Evolutionary conservation across 2,329 filamentous ascomycete genomes (phyloP), one percentile per base, ranked within the genome.

Genomic region (Sporothrix protearum): DNA sequence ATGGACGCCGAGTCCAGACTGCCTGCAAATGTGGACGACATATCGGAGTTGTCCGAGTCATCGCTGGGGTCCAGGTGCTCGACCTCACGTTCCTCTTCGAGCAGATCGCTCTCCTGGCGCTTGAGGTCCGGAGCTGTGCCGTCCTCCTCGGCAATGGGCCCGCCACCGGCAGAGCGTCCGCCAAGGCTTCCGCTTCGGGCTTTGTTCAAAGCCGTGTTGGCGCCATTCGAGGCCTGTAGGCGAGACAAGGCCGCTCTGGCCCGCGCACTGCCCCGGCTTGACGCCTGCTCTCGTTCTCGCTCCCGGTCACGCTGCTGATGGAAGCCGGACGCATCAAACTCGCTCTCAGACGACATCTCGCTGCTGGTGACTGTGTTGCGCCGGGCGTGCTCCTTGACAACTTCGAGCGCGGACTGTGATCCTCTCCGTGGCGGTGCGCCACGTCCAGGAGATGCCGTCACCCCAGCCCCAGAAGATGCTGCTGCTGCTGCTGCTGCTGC

Each of bases 341-440:
- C 92, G 76, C 93, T 94, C 74, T 95, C 92, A 0, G 92, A 94
- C 0, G 92, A 94, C 76, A 95, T 88, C 75, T 95, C 92, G 76
- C 91, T 94, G 80, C 91, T 94, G 0, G 92, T 94, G 63, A 92
- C 89, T 0, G 92, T 94, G 78, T 94, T 92, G 74, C 91, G 83
- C 45, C 92, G 84, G 1, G 89, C 85, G 19, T 91, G 84, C 80
- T 91, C 89, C 78, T 90, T 92, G 72, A 91, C 87, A 1, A 87
- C 87, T 75, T 92, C 91, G 33, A 93, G 81, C 0, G 90, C 88
- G 25, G 91, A 90, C 75, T 93, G 86, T 0, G 92, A 94, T 12
- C 90, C 91, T 75, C 91, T 84, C 22, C 91, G 84, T 4, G 59
- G 73, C 2, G 72, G 72, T 22, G 78, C 83, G 72, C 75, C 83